A percentile compares a stretch with the other conserved stretches of the same genome.
Conservation (phyloP, 2,329 filamentous ascomycete genomes). For the Hymenoscyphus fraxineus region DNA sequence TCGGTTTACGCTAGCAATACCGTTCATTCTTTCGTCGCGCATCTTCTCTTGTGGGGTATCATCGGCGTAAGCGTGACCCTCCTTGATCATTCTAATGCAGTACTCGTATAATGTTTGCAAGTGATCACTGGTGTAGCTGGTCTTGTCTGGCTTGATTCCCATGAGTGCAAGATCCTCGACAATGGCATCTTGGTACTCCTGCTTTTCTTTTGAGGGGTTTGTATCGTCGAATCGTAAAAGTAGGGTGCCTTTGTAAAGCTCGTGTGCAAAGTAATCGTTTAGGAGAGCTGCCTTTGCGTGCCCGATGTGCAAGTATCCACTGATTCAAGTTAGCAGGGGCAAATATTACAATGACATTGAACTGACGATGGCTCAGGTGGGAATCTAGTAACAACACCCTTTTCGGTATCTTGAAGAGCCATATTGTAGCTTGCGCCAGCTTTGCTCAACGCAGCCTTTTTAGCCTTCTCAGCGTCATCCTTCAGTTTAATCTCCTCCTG, state of each 20-base stretch:
- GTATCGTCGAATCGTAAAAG: conserved; percentile 95
- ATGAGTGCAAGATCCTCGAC: conserved; percentile 87
- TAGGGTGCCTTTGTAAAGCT: conserved; percentile 86
- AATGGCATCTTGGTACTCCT: conserved; percentile 92
- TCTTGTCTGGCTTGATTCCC: conserved; percentile 82
- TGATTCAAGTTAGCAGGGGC: conserved; percentile 21
- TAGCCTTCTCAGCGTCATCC: conserved; percentile 65
- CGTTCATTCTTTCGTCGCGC: conserved; percentile 78
- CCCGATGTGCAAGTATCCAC: conserved; percentile 87
- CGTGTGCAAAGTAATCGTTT: conserved; percentile 95
- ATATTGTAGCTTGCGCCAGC: conserved; percentile 87
- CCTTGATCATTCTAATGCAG: conserved; percentile 77
- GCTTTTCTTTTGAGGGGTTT: conserved; percentile 95
- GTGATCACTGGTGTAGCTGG: conserved; percentile 92
- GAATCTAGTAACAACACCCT: conserved; percentile 89
- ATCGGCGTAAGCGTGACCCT: conserved; percentile 88
- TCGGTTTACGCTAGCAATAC: conserved; percentile 76
- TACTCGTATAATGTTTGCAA: conserved; percentile 89
- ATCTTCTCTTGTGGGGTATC: conserved; percentile 89
- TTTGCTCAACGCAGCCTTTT: conserved; percentile 65
- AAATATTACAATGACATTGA: not conserved
- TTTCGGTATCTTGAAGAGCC: conserved; percentile 75
- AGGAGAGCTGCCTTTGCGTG: conserved; percentile 92
- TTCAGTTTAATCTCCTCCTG: conserved; percentile 65
- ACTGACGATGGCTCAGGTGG: conserved; percentile 85